Evolutionary conservation across 768 basidiomycete genomes (phyloP).

Genomic region (Hericium erinaceus): DNA sequence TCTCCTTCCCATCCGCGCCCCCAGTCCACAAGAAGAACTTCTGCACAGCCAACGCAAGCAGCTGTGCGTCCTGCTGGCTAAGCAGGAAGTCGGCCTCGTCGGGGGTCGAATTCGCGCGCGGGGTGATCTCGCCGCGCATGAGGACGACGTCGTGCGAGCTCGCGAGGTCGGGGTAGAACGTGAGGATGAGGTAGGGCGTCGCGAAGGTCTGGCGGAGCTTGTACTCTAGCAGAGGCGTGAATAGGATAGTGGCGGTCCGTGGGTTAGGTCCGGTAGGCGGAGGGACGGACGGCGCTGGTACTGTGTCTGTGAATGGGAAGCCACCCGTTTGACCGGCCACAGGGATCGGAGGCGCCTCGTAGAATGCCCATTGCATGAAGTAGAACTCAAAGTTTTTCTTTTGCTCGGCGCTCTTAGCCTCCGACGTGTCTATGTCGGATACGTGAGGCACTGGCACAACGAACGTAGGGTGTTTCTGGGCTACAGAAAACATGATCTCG

Average conservation of each 20-base stretch:
- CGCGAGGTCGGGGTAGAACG: slow-evolving; percentile 85
- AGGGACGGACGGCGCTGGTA: slow-evolving; percentile 14
- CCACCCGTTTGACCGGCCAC: slow-evolving; percentile 27
- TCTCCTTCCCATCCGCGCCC: slow-evolving; percentile 25
- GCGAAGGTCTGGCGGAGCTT: slow-evolving; percentile 77
- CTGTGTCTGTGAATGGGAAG: slow-evolving; percentile 31
- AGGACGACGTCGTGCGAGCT: slow-evolving; percentile 75
- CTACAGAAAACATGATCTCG: slow-evolving; percentile 53
- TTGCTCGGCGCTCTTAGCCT: slow-evolving; percentile 14
- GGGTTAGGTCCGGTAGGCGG: slow-evolving; percentile 31
- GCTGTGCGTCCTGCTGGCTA: slow-evolving; percentile 74
- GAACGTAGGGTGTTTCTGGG: slow-evolving; percentile 64
- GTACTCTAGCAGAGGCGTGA: slow-evolving; percentile 92
- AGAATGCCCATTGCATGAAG: slow-evolving; percentile 85
- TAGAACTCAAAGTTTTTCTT: slow-evolving; percentile 64
- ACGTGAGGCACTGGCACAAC: slow-evolving; percentile 71
- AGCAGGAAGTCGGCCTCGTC: slow-evolving; percentile 43
- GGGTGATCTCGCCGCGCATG: slow-evolving; percentile 86
- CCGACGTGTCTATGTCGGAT: slow-evolving; percentile 22
- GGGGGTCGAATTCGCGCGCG: slow-evolving; percentile 25
- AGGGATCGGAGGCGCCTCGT: slow-evolving; percentile 58
- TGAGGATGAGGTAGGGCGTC: slow-evolving; percentile 84
- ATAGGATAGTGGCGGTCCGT: slow-evolving; percentile 67
- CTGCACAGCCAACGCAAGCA: slow-evolving; percentile 73
- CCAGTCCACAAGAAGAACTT: slow-evolving; percentile 72